phyloP scores from a whole-genome alignment of 768 basidiomycete genomes.

The Lactarius trivialis region DNA sequence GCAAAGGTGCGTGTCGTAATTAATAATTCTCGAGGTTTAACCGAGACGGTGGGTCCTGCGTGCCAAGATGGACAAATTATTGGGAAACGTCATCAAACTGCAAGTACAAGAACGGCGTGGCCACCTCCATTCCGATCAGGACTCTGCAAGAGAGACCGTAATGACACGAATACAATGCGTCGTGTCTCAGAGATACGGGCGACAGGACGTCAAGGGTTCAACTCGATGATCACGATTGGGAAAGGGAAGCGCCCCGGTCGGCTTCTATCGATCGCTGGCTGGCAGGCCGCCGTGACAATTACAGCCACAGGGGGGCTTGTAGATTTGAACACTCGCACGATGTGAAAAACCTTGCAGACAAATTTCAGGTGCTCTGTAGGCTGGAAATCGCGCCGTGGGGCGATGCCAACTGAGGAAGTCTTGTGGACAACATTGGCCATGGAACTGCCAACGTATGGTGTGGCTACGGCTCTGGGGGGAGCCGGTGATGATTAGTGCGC shows the following conservation, averaged over 20 bases:
- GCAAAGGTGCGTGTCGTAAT: background rate
- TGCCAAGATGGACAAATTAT: background rate
- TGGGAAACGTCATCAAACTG: background rate
- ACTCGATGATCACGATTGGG: background rate
- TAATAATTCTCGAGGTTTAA: background rate
- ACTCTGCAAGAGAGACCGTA: background rate
- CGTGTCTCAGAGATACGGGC: background rate
- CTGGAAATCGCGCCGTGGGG: background rate
- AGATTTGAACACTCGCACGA: background rate
- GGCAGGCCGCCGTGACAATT: background rate
- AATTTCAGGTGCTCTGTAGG: background rate
- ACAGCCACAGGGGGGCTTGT: background rate
- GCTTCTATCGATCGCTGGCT: background rate
- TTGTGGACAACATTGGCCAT: background rate
- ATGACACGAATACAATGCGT: background rate
- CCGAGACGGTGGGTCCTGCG: background rate
- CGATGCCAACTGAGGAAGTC: background rate
- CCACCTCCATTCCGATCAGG: background rate
- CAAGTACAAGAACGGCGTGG: background rate
- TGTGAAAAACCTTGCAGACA: background rate
- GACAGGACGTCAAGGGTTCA: background rate
- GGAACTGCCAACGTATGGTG: background rate
- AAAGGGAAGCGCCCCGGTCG: background rate
- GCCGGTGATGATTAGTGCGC: background rate
- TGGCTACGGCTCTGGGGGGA: background rate